phyloP scores from a whole-genome alignment of 352 stramenopile genomes.

The Phytopythium chamaehyphon region DNA sequence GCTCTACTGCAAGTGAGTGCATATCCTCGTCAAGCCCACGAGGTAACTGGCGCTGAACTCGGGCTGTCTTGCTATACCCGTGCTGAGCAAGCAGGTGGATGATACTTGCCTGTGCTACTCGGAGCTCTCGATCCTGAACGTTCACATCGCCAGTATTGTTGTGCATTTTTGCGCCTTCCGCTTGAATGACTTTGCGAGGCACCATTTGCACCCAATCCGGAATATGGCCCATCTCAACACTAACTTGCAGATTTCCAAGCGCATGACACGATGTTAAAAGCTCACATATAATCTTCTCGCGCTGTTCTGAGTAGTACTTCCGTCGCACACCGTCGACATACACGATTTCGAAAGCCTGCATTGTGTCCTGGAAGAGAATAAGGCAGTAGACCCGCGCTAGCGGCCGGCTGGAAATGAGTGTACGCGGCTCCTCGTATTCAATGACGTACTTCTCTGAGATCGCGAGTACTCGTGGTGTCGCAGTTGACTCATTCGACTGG shows the following conservation, averaged over 20 bases:
- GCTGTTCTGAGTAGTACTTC: slow-evolving; percentile 58
- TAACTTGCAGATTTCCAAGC: slow-evolving; percentile 63
- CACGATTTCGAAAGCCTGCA: slow-evolving; percentile 67
- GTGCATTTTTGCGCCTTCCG: slow-evolving; percentile 53
- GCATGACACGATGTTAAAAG: slow-evolving; percentile 72
- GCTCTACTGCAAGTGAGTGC: slow-evolving; percentile 64
- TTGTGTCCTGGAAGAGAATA: slow-evolving; percentile 55
- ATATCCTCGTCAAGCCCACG: slow-evolving; percentile 70
- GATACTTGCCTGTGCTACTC: slow-evolving; percentile 57
- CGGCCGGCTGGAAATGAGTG: slow-evolving; percentile 67
- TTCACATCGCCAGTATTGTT: slow-evolving; percentile 32
- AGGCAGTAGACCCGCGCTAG: slow-evolving; percentile 66
- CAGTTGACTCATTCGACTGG: slow-evolving; percentile 31
- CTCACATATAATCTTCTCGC: slow-evolving; percentile 76
- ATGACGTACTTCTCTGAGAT: slow-evolving; percentile 74
- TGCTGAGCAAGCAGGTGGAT: slow-evolving; percentile 53
- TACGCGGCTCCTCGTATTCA: slow-evolving; percentile 43
- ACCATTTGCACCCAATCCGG: slow-evolving; percentile 67
- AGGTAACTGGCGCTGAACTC: slow-evolving; percentile 56
- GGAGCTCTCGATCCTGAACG: slow-evolving; percentile 65
- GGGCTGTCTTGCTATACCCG: slow-evolving; percentile 59
- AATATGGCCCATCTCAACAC: slow-evolving; percentile 41
- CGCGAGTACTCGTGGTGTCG: slow-evolving; percentile 35
- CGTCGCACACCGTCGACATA: slow-evolving; percentile 71
- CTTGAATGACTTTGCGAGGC: slow-evolving; percentile 65